Evolutionary conservation across 805 yeast species (phyloP).

Genomic region (Ogataea nonfermentans): DNA sequence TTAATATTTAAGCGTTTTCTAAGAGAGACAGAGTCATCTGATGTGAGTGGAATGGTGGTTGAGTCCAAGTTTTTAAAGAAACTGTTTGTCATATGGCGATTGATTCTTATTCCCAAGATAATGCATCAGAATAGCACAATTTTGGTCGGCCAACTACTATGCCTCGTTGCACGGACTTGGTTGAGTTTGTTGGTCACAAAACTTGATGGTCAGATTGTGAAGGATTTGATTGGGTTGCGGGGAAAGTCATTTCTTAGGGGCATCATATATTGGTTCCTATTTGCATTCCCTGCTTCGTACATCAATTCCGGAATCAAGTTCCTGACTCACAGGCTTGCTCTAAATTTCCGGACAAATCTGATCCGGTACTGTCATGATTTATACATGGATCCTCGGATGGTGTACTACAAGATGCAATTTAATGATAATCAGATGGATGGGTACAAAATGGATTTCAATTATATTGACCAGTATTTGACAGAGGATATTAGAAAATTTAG

Average conservation of each 20-base stretch:
- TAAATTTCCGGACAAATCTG: constrained; percentile 81
- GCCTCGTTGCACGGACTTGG: constrained; percentile 82
- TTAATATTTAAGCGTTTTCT: constrained; percentile 48
- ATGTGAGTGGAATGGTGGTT: constrained; percentile 9
- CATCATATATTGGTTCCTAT: constrained; percentile 78
- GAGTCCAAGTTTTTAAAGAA: constrained; percentile 70
- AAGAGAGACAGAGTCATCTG: constrained; percentile 27
- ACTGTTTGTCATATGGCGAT: constrained; percentile 68
- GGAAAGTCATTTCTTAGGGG: constrained; percentile 74
- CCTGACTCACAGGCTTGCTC: constrained; percentile 69
- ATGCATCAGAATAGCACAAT: constrained; percentile 65
- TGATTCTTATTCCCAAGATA: constrained; percentile 72
- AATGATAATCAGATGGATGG: constrained; percentile 40
- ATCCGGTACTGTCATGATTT: constrained; percentile 87
- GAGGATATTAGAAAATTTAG: constrained; percentile 81
- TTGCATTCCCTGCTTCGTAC: constrained; percentile 91
- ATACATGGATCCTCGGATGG: constrained; percentile 76
- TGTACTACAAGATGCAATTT: constrained; percentile 76
- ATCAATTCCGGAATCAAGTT: constrained; percentile 88
- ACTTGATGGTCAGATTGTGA: constrained; percentile 88
- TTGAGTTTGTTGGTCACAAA: constrained; percentile 81
- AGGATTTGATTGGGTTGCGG: constrained; percentile 80
- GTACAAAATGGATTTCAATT: constrained; percentile 45
- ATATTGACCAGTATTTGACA: constrained; percentile 84
- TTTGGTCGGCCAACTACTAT: constrained; percentile 66